A percentile compares a stretch with the other conserved stretches of the same genome.
Evolutionary conservation across 2,329 filamentous ascomycete species (phyloP).

Genomic region (Apiospora pterosperma): DNA sequence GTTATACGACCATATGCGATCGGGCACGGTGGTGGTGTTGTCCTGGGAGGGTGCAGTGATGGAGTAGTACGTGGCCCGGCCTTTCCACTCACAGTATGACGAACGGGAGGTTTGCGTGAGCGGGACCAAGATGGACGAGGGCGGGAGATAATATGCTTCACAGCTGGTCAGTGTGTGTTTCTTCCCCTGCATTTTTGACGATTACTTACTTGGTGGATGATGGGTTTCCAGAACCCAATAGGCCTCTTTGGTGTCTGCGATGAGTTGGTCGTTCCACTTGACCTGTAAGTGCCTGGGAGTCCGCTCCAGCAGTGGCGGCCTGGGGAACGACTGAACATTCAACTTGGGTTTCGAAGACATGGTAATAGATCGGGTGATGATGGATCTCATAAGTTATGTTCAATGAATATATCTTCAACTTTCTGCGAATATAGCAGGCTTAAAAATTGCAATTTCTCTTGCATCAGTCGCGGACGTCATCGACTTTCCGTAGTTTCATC

Average conservation of each 20-base stretch:
- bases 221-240: conserved; percentile 63
- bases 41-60: conserved; percentile 24
- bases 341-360: conserved; percentile 41
- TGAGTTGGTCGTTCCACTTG: conserved; percentile 49
- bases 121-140: conserved; percentile 42
- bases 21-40: conserved; percentile 33
- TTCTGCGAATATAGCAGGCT: neutral
- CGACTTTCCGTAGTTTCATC: too few relatives aligned
- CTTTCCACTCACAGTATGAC: conserved; percentile 60
- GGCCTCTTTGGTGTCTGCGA: conserved; percentile 56
- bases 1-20: conserved; percentile 59
- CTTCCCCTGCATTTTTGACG: too few relatives aligned
- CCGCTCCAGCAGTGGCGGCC: conserved; percentile 54
- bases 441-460: neutral
- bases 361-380: conserved; percentile 12
- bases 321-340: conserved; percentile 56
- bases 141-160: conserved; percentile 54
- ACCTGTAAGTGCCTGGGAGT: conserved; percentile 52
- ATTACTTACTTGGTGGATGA: conserved; percentile 55
- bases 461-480: conserved; percentile 5
- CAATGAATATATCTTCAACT: neutral
- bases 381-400: neutral
- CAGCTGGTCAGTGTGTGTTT: conserved; percentile 23
- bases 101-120: conserved; percentile 40
- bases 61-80: conserved; percentile 55